phyloP scores from a whole-genome alignment of 2,329 filamentous ascomycete species.

The Periconia sp. region DNA sequence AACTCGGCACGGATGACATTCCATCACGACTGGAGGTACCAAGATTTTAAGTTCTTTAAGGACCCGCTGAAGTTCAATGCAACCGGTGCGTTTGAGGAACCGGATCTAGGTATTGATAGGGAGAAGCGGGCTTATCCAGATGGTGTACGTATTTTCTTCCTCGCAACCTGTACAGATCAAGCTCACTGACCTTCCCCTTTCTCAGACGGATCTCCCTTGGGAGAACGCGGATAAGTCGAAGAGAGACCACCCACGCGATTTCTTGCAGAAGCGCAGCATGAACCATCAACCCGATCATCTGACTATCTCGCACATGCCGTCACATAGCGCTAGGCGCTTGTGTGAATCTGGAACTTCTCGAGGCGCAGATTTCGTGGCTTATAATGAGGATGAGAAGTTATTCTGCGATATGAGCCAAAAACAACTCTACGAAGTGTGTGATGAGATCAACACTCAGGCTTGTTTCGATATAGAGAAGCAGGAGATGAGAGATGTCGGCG shows the following conservation, averaged over 20 bases:
- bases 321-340: conserved; percentile 1
- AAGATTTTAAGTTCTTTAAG: neutral
- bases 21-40: neutral
- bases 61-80: neutral
- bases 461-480: neutral
- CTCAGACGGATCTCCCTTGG: too few species aligned
- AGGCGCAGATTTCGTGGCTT: neutral
- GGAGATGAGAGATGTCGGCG: neutral
- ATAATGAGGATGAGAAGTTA: neutral
- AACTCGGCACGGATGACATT: conserved; percentile 6
- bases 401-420: neutral
- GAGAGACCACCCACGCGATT: neutral
- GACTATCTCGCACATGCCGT: neutral
- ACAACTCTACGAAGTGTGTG: conserved; percentile 1
- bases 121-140: conserved; percentile 1
- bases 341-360: neutral
- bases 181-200: too few species aligned
- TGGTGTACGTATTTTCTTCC: neutral
- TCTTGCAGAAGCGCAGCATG: neutral
- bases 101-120: neutral
- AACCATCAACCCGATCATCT: neutral
- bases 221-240: neutral
- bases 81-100: neutral
- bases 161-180: neutral
- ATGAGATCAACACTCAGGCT: neutral